phyloP scores from a whole-genome alignment of 108 stramenopile genomes.

The Ochromonas danica region DNA sequence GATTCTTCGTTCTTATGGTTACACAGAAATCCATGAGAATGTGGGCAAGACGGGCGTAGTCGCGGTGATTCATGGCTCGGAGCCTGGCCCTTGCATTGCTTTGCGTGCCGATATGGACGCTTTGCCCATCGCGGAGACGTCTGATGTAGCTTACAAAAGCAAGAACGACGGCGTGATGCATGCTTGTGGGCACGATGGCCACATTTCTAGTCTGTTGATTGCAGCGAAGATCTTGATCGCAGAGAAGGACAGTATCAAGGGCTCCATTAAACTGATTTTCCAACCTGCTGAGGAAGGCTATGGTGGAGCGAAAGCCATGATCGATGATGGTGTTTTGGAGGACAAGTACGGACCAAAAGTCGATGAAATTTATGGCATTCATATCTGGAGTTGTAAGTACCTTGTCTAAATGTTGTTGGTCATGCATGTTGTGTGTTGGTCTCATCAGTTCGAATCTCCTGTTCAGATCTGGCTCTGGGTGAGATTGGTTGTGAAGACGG shows the following conservation, averaged over 20 bases:
- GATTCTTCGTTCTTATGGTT: slow-evolving; percentile 19
- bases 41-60: slow-evolving; percentile 40
- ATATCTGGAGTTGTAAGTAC: slow-evolving; percentile 56
- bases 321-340: slow-evolving; percentile 74
- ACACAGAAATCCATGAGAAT: slow-evolving; percentile 27
- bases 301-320: slow-evolving; percentile 79
- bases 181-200: slow-evolving; percentile 92
- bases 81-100: slow-evolving; percentile 18
- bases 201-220: slow-evolving; percentile 79
- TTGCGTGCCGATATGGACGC: slow-evolving; percentile 92
- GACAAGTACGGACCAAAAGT: slow-evolving; percentile 54
- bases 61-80: slow-evolving; percentile 33
- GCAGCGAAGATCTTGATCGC: slow-evolving; percentile 68
- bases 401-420: background rate
- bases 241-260: slow-evolving; percentile 51
- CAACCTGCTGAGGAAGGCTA: slow-evolving; percentile 88
- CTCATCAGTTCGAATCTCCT: background rate
- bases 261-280: slow-evolving; percentile 79
- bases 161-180: slow-evolving; percentile 72
- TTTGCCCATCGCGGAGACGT: slow-evolving; percentile 74
- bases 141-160: slow-evolving; percentile 58
- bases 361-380: slow-evolving; percentile 75
- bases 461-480: background rate
- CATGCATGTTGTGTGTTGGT: background rate
- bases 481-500: slow-evolving; percentile 57